A percentile compares a stretch with the other conserved stretches of the same genome.
Evolutionary conservation across 371 early-diverging fungal genomes (phyloP).

Genomic region (Saksenaea vasiformis): DNA sequence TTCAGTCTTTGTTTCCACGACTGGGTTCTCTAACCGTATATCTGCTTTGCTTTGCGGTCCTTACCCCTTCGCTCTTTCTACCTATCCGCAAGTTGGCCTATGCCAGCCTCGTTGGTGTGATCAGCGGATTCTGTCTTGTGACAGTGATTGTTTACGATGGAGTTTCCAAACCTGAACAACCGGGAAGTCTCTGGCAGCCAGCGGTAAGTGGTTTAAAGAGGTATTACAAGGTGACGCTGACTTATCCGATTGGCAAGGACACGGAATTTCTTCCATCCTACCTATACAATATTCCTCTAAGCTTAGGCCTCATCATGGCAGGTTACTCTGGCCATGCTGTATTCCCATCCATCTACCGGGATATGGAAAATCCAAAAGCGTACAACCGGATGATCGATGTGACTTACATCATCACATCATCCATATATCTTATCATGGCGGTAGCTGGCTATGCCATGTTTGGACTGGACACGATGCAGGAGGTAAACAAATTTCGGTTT

Average conservation of each 20-base stretch:
- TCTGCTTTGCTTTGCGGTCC: slow-evolving; percentile 20
- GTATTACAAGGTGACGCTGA: not conserved
- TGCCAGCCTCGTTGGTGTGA: slow-evolving; percentile 47
- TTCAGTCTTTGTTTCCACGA: slow-evolving; percentile 26
- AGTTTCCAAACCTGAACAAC: slow-evolving; percentile 36
- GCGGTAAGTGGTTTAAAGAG: slow-evolving; percentile 23
- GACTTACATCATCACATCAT: slow-evolving; percentile 49
- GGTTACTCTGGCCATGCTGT: slow-evolving; percentile 62
- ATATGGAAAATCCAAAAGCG: slow-evolving; percentile 54
- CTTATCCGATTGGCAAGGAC: slow-evolving; percentile 13
- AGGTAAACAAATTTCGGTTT: slow-evolving; percentile 25
- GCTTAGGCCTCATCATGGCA: slow-evolving; percentile 37
- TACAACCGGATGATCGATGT: slow-evolving; percentile 56
- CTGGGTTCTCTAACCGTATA: slow-evolving; percentile 22
- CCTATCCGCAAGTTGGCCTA: slow-evolving; percentile 47
- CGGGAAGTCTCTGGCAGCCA: slow-evolving; percentile 59
- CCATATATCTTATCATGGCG: slow-evolving; percentile 54
- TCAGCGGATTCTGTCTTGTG: slow-evolving; percentile 34
- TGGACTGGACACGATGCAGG: slow-evolving; percentile 56
- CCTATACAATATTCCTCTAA: slow-evolving; percentile 21
- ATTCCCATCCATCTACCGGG: slow-evolving; percentile 64
- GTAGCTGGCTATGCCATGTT: slow-evolving; percentile 72
- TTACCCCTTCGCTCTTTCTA: slow-evolving; percentile 36
- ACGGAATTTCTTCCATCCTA: slow-evolving; percentile 27
- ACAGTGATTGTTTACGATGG: slow-evolving; percentile 44